Percentiles rank a stretch among this genome's conserved stretches.
Conservation (phyloP, 345 rosid species). For the Bretschneidera sinensis region DNA sequence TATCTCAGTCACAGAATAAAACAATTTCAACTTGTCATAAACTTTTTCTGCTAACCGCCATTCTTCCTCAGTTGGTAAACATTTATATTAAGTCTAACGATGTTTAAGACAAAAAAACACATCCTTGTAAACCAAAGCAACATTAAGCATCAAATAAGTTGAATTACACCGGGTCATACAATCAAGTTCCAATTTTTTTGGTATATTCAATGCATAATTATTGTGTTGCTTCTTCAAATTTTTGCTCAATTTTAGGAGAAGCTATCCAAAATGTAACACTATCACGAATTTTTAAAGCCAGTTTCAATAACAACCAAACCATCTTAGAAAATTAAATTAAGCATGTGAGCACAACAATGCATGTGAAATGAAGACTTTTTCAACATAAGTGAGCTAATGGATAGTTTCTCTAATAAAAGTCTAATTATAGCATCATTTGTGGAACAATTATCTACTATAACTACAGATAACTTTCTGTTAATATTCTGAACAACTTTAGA, state of each 20-base stretch:
- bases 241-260: neutral
- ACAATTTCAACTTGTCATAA: neutral
- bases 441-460: neutral
- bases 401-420: neutral
- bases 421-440: neutral
- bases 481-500: too few species aligned
- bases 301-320: neutral
- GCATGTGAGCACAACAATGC: constrained; percentile 4
- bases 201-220: neutral
- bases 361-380: neutral
- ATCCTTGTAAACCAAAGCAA: neutral
- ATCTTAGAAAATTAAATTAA: too few species aligned
- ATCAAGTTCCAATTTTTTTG: neutral
- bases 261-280: neutral
- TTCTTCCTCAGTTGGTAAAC: neutral
- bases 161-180: neutral
- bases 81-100: neutral
- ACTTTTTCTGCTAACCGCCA: constrained; percentile 5
- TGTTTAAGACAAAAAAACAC: neutral
- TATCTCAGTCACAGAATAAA: neutral
- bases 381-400: neutral
- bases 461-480: neutral
- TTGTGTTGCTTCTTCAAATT: too few species aligned
- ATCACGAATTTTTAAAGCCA: neutral
- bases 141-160: neutral